Evolutionary conservation across 805 yeast species (phyloP), one percentile per base, ranked within the genome.

Genomic region (Pichia ethanolica): DNA sequence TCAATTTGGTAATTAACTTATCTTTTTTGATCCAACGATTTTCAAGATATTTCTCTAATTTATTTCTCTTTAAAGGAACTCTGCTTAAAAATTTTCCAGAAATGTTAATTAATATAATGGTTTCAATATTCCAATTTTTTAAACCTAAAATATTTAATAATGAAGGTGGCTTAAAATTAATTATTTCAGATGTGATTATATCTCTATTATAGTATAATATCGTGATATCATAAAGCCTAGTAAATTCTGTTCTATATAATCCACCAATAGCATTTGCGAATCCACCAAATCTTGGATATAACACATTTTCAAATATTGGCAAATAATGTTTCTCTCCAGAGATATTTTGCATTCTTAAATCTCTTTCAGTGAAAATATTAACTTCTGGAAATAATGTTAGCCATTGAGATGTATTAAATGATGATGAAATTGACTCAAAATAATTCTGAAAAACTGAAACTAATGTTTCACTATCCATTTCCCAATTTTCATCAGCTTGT

Each of bases 301-400:
- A 66, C 7, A 87, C 66, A 53, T 86, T 73, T 10, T 75, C 64
- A 20, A 85, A 72, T 13, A 63, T 66, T 0, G 91, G 87, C n/a
- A 85, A 69, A 48, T 74, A 83, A 57, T 74, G 79, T 49, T 74
- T 73, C 39, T 74, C 75, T 43, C 82, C 73, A 52, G 81, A 72
- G 33, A 74, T 71, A 38, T 73, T 69, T 53, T 89, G 95, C 39
- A 75, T 46, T 58, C 63, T 54, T 42, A 69, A 62, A 42, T 72
- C 72, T 36, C 74, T 74, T 10, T 74, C 69, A 0, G 82, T 77
- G 63, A 78, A 76, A 7, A 85, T 77, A 58, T 85, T 86, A 5
- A 86, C 96, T 64, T 90, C 97, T 0, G 97, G 97, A 56, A 89
- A 89, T 8, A 86, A 54, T 0, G 82, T 80, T 0, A 89, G 57